Percentiles rank a stretch among this genome's conserved stretches.
phyloP scores from a whole-genome alignment of 2,329 filamentous ascomycete genomes.

The Berkeleyomyces basicola region DNA sequence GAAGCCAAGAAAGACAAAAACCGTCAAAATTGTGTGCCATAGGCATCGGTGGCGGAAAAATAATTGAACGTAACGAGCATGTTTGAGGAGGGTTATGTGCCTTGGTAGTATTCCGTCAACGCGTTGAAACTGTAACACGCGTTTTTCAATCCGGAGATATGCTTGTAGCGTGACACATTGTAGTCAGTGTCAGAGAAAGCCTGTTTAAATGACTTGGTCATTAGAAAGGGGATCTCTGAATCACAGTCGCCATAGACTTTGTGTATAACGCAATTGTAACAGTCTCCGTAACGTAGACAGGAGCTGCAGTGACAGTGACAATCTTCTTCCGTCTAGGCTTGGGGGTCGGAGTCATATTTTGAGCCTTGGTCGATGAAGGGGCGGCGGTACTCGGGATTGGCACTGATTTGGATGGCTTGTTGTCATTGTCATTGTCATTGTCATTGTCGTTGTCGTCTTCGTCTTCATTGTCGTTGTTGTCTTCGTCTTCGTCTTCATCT shows the following conservation, averaged over 20 bases:
- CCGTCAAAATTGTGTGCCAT: no score
- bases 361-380: neutral
- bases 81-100: no score
- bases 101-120: no score
- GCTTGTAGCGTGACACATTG: no score
- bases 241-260: conserved; percentile 4
- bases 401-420: conserved; percentile 5
- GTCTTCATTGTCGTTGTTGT: conserved; percentile 10
- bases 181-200: neutral
- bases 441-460: neutral
- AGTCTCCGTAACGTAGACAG: conserved; percentile 24
- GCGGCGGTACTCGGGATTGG: conserved; percentile 9
- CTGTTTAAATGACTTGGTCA: conserved; percentile 1
- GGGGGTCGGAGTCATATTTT: neutral
- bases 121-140: no score
- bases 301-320: conserved; percentile 16
- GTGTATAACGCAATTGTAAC: conserved; percentile 5
- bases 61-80: no score
- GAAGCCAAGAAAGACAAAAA: no score
- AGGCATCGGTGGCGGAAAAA: no score
- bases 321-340: conserved; percentile 8
- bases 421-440: conserved; percentile 11
- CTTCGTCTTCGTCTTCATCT: neutral
- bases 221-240: conserved; percentile 6
- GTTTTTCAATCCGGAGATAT: no score